These are phyloP conservation scores for Hygrophoropsis aurantiaca DNA, from an alignment of 768 basidiomycete species.

Conservation along the genomic window DNA sequence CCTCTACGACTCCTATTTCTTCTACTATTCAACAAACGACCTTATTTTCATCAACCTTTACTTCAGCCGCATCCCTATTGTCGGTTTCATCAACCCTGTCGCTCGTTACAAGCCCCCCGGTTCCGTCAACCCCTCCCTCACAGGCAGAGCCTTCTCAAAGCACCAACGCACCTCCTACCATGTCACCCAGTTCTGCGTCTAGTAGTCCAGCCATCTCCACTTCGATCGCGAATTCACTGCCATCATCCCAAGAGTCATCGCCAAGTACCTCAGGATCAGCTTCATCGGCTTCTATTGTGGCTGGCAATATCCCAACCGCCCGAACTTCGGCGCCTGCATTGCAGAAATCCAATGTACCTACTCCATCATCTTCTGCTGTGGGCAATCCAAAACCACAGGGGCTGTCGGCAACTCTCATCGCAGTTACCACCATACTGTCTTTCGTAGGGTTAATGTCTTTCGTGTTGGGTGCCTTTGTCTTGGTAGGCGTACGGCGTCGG, in stretches of 20 bases:
- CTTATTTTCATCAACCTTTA: no score
- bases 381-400: slow-evolving; percentile 7
- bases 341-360: no score
- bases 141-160: background rate
- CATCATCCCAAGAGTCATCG: background rate
- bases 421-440: slow-evolving; percentile 13
- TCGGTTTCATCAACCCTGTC: no score
- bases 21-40: no score
- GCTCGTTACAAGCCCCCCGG: no score
- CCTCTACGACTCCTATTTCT: no score
- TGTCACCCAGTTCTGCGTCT: background rate
- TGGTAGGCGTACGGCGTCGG: slow-evolving; percentile 9
- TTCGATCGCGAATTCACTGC: background rate
- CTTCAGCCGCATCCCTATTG: no score
- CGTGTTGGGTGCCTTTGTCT: slow-evolving; percentile 13
- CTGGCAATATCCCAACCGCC: no score
- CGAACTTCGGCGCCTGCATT: no score
- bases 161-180: background rate
- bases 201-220: background rate
- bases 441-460: slow-evolving; percentile 15
- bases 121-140: slow-evolving; percentile 4
- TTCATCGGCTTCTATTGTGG: no score
- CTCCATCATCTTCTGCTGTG: no score
- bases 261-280: no score
- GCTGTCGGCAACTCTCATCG: slow-evolving; percentile 11